Percentiles rank a stretch among this genome's conserved stretches.
These are phyloP conservation scores for Mycena rebaudengoi DNA, from an alignment of 768 basidiomycete genomes.

Conservation along the genomic window DNA sequence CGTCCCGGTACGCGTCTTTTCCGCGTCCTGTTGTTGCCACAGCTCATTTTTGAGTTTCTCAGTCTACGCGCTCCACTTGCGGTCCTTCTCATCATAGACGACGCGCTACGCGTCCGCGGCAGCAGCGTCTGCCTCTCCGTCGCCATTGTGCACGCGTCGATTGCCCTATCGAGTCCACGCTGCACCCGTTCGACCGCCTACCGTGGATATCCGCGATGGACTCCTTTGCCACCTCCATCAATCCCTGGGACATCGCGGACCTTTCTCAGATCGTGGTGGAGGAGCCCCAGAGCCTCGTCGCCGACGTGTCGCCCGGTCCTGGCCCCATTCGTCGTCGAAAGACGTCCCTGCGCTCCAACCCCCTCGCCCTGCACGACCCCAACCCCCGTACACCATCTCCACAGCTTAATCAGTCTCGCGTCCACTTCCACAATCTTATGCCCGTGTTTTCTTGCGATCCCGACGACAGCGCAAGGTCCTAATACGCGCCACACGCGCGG, in stretches of 20 bases:
- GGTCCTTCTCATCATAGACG: constrained; percentile 50
- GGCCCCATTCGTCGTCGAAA: constrained; percentile 71
- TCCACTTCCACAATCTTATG: constrained; percentile 69
- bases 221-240: constrained; percentile 47
- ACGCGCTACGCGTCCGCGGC: constrained; percentile 35
- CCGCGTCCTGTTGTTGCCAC: not conserved
- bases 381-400: constrained; percentile 43
- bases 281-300: constrained; percentile 30
- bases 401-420: constrained; percentile 55
- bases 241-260: constrained; percentile 68
- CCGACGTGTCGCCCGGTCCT: constrained; percentile 35
- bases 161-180: constrained; percentile 45
- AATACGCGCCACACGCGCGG: constrained; percentile 39
- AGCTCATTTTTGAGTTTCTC: not conserved
- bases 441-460: constrained; percentile 57
- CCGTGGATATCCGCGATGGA: constrained; percentile 76
- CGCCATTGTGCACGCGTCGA: constrained; percentile 53
- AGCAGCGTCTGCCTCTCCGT: no score
- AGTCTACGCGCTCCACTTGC: constrained; percentile 23
- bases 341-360: constrained; percentile 59
- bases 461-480: constrained; percentile 35
- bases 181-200: constrained; percentile 63
- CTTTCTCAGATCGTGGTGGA: constrained; percentile 61
- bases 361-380: constrained; percentile 41
- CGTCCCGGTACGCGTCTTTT: constrained; percentile 5